A percentile compares a stretch with the other conserved stretches of the same genome.
Evolutionary conservation across 768 basidiomycete genomes (phyloP).

Genomic region (Mycena galopus): DNA sequence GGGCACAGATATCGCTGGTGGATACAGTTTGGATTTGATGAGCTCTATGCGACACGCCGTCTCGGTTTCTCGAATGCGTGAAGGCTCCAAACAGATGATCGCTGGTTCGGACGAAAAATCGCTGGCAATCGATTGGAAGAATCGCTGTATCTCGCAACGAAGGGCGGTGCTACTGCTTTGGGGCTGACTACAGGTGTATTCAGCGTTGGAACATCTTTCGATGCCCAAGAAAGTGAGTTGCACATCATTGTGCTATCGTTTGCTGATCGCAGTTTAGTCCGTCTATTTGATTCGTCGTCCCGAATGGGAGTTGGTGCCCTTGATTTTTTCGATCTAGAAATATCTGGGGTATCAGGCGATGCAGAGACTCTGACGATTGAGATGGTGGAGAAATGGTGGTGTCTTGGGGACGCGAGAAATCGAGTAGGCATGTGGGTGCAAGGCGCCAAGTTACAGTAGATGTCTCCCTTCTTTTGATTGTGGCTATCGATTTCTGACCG

Average conservation of each 20-base stretch:
- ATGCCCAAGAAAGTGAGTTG: slow-evolving; percentile 79
- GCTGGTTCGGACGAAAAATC: slow-evolving; percentile 32
- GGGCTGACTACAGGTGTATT: slow-evolving; percentile 65
- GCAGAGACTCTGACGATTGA: slow-evolving; percentile 54
- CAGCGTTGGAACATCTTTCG: slow-evolving; percentile 73
- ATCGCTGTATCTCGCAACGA: slow-evolving; percentile 83
- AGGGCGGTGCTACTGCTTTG: slow-evolving; percentile 81
- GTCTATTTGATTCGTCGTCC: slow-evolving; percentile 56
- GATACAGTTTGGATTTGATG: slow-evolving; percentile 86
- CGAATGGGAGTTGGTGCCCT: slow-evolving; percentile 69
- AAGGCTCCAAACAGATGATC: slow-evolving; percentile 59
- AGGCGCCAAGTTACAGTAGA: slow-evolving; percentile 57
- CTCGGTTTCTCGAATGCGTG: slow-evolving; percentile 74
- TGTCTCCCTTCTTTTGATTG: slow-evolving; percentile 16
- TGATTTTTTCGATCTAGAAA: slow-evolving; percentile 73
- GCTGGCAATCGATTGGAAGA: slow-evolving; percentile 83
- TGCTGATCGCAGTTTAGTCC: slow-evolving; percentile 52
- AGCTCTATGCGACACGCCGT: slow-evolving; percentile 86
- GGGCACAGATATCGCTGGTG: slow-evolving; percentile 89
- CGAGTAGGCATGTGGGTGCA: slow-evolving; percentile 82
- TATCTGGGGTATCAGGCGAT: slow-evolving; percentile 22
- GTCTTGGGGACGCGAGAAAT: slow-evolving; percentile 79
- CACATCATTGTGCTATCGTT: slow-evolving; percentile 9
- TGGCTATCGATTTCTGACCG: slow-evolving; percentile 8
- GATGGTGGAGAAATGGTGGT: slow-evolving; percentile 92